Evolutionary conservation across 495 filamentous ascomycete species (phyloP).

Genomic region (Aspergillus ostianus): DNA sequence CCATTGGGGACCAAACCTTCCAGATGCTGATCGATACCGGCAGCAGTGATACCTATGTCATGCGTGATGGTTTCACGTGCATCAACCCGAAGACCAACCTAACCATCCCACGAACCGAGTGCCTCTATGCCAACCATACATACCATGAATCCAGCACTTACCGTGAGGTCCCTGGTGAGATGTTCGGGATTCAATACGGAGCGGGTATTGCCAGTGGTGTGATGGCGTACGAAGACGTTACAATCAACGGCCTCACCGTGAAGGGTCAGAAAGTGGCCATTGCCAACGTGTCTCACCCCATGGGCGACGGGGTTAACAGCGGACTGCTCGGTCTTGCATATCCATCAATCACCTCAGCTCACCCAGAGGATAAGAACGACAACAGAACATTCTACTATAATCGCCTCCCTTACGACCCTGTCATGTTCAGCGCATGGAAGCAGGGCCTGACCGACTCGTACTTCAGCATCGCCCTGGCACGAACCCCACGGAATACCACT

Average conservation of each 20-base stretch:
- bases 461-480: constrained; percentile 47
- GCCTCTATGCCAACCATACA: constrained; percentile 44
- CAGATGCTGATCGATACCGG: constrained; percentile 60
- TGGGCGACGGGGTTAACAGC: constrained; percentile 42
- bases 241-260: constrained; percentile 54
- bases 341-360: constrained; percentile 43
- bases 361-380: constrained; percentile 27
- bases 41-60: constrained; percentile 61
- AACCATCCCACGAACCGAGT: constrained; percentile 30
- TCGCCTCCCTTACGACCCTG: constrained; percentile 47
- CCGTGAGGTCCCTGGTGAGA: constrained; percentile 38
- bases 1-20: constrained; percentile 36
- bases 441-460: constrained; percentile 51
- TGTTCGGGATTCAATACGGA: constrained; percentile 60
- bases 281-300: constrained; percentile 46
- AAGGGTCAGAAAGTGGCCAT: constrained; percentile 52
- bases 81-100: constrained; percentile 28
- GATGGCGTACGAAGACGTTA: constrained; percentile 57
- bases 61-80: constrained; percentile 48
- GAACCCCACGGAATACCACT: constrained; percentile 17
- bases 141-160: constrained; percentile 45
- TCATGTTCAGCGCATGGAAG: constrained; percentile 57
- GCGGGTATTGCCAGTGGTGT: constrained; percentile 54
- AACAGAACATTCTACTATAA: constrained; percentile 28
- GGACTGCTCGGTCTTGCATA: constrained; percentile 64